These are phyloP conservation scores for Sugiyamaella grinbergsii DNA, from an alignment of 1,139 yeast genomes.

Conservation along the genomic window DNA sequence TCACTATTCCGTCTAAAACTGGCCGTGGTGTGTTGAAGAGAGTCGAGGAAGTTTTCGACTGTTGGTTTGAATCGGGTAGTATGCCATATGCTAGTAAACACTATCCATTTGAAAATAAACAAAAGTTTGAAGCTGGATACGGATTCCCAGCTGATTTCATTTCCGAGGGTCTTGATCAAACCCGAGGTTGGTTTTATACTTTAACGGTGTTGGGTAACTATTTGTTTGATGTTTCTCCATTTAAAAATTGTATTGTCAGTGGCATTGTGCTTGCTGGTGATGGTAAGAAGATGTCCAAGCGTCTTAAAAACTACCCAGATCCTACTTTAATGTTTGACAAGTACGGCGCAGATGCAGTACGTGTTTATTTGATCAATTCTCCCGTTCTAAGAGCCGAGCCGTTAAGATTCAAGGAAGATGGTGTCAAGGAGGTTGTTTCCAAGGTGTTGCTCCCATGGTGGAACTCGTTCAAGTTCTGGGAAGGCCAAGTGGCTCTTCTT, in stretches of 20 bases:
- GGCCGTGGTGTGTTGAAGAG: constrained; percentile 89
- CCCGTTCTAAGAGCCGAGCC: constrained; percentile 97
- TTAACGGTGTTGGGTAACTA: constrained; percentile 95
- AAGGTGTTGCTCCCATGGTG: constrained; percentile 97
- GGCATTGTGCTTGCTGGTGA: constrained; percentile 98
- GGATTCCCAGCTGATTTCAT: constrained; percentile 97
- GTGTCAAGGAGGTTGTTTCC: constrained; percentile 96
- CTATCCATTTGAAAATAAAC: constrained; percentile 89
- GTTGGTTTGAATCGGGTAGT: constrained; percentile 99
- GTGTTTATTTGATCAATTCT: constrained; percentile 93
- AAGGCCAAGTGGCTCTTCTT: constrained; percentile 85
- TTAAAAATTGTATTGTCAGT: constrained; percentile 90
- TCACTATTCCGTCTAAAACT: constrained; percentile 89
- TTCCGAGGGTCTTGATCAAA: constrained; percentile 98
- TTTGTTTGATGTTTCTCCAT: constrained; percentile 88
- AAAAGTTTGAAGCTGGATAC: constrained; percentile 53
- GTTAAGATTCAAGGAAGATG: constrained; percentile 95
- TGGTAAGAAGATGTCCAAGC: constrained; percentile 99
- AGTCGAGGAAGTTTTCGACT: constrained; percentile 96
- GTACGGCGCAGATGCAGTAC: constrained; percentile 97
- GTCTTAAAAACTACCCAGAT: constrained; percentile 97
- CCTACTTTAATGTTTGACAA: constrained; percentile 77
- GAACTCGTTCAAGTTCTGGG: constrained; percentile 94
- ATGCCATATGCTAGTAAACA: constrained; percentile 99
- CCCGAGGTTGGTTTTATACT: constrained; percentile 99